Percentiles rank a stretch among this genome's conserved stretches.
phyloP scores from a whole-genome alignment of 805 yeast species.

The Metschnikowia aberdeeniae region DNA sequence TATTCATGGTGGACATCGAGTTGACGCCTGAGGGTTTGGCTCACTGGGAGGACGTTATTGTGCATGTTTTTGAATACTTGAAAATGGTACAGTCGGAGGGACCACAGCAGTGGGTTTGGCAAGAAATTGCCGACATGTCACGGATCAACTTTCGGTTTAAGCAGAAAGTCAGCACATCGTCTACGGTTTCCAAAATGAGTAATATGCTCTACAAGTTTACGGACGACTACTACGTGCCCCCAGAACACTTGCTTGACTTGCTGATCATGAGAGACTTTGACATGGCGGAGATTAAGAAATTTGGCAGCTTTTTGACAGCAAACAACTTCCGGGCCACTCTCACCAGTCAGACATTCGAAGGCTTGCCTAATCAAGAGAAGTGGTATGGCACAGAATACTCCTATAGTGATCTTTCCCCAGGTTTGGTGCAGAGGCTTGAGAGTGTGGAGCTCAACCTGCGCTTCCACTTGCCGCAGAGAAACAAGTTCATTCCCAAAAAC shows the following conservation, averaged over 20 bases:
- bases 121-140: conserved; percentile 70
- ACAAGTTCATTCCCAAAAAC: conserved; percentile 77
- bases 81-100: conserved; percentile 50
- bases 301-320: conserved; percentile 47
- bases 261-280: conserved; percentile 57
- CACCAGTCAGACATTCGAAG: conserved; percentile 48
- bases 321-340: conserved; percentile 59
- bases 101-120: conserved; percentile 75
- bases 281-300: conserved; percentile 48
- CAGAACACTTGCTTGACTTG: conserved; percentile 56
- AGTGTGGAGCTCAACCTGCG: conserved; percentile 22
- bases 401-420: conserved; percentile 39
- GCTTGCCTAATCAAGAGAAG: conserved; percentile 50
- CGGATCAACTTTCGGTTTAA: conserved; percentile 70
- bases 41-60: conserved; percentile 58
- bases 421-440: conserved; percentile 32
- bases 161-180: conserved; percentile 70
- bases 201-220: conserved; percentile 50
- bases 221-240: conserved; percentile 47
- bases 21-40: conserved; percentile 69
- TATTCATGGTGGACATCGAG: conserved; percentile 68
- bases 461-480: conserved; percentile 64
- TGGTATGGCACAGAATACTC: conserved; percentile 92
- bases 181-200: conserved; percentile 69
- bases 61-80: conserved; percentile 67